phyloP scores from a whole-genome alignment of 306 rosid genomes.

The Quercus alba region DNA sequence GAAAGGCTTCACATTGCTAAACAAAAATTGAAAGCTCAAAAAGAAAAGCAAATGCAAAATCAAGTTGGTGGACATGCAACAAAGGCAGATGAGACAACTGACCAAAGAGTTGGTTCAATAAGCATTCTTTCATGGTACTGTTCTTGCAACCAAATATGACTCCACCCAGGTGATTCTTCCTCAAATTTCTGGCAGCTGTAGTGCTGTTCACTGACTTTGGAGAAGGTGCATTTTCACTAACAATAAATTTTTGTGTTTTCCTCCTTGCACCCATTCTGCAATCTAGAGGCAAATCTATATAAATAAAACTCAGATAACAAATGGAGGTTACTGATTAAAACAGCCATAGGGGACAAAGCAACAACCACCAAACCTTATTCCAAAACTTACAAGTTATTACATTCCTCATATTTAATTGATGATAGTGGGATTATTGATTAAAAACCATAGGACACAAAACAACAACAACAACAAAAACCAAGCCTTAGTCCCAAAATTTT shows the following conservation, averaged over 20 bases:
- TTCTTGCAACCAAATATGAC: slow-evolving; percentile 85
- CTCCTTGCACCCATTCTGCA: slow-evolving; percentile 49
- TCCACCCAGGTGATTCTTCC: slow-evolving; percentile 72
- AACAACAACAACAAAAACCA: no score
- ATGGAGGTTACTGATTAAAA: not conserved
- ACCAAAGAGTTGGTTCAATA: slow-evolving; percentile 78
- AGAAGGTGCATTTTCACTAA: slow-evolving; percentile 3
- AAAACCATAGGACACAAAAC: not conserved
- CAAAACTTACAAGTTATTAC: not conserved
- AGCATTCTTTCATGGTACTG: slow-evolving; percentile 62
- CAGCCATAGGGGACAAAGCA: not conserved
- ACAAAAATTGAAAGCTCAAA: not conserved
- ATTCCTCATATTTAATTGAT: not conserved
- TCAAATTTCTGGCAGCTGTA: slow-evolving; percentile 47
- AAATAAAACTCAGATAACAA: slow-evolving; percentile 11
- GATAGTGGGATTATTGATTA: not conserved
- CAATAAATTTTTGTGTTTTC: slow-evolving; percentile 23
- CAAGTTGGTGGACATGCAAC: not conserved
- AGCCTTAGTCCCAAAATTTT: no score
- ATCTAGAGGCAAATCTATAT: slow-evolving; percentile 14
- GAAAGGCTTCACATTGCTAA: not conserved
- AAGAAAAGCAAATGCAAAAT: not conserved
- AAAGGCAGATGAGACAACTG: slow-evolving; percentile 21
- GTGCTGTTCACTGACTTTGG: not conserved
- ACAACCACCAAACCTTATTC: no score